A percentile compares a stretch with the other conserved stretches of the same genome.
phyloP scores from a whole-genome alignment of 139 green algal genomes.

The Dunaliella primolecta region DNA sequence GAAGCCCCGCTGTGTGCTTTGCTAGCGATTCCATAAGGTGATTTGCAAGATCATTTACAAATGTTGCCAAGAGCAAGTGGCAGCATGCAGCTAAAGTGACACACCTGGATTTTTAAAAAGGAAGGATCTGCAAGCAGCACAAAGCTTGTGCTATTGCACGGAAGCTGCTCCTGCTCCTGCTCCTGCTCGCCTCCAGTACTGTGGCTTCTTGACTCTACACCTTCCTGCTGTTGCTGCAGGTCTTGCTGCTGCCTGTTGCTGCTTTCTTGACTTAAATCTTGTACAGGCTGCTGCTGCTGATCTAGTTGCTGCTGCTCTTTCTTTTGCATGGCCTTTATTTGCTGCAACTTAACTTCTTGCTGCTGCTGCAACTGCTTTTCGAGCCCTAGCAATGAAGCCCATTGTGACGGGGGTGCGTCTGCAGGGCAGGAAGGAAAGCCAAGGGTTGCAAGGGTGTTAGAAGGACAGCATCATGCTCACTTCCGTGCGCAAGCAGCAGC shows the following conservation, averaged over 20 bases:
- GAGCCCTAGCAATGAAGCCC: slow-evolving; percentile 37
- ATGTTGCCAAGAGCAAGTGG: no score
- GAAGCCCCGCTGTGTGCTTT: no score
- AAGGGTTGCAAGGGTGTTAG: no score
- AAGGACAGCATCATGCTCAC: no score
- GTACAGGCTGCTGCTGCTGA: neutral
- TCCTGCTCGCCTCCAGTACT: no score
- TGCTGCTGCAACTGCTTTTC: neutral
- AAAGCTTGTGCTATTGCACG: slow-evolving; percentile 22
- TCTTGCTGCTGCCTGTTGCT: neutral
- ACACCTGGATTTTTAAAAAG: slow-evolving; percentile 26
- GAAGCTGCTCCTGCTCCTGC: no score
- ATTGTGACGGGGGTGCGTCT: slow-evolving; percentile 39
- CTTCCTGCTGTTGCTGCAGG: neutral
- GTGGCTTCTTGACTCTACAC: no score
- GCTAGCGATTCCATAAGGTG: no score
- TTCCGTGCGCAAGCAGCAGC: no score
- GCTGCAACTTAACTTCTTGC: neutral
- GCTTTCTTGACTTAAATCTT: neutral
- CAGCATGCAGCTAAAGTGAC: no score
- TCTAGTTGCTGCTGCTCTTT: neutral
- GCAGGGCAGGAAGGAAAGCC: no score
- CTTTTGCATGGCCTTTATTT: neutral
- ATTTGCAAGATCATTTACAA: no score
- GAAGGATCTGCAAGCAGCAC: slow-evolving; percentile 45